Conservation (phyloP, 805 yeast genomes). For the Zygosaccharomyces siamensis region DNA sequence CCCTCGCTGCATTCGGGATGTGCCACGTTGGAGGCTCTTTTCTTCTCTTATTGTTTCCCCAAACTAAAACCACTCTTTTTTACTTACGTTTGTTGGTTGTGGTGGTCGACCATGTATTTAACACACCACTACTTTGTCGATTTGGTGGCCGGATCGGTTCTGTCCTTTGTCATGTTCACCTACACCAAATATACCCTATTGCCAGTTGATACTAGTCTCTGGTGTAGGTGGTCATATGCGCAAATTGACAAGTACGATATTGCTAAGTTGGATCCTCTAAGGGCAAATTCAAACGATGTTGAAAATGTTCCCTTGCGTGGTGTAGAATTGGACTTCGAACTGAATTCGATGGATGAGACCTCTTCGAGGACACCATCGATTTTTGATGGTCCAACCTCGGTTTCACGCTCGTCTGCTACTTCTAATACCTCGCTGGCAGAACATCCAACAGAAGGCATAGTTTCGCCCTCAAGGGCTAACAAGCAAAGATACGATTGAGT, state of each 20-base stretch:
- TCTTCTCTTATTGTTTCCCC: slow-evolving; percentile 81
- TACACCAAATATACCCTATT: slow-evolving; percentile 62
- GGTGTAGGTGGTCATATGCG: slow-evolving; percentile 68
- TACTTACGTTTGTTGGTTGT: slow-evolving; percentile 82
- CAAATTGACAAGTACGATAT: slow-evolving; percentile 36
- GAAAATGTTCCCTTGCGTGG: slow-evolving; percentile 32
- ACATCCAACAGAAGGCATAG: slow-evolving; percentile 11
- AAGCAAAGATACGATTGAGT: slow-evolving; percentile 23
- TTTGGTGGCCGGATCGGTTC: slow-evolving; percentile 86
- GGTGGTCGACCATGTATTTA: slow-evolving; percentile 98
- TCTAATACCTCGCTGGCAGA: slow-evolving; percentile 35
- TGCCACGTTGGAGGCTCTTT: slow-evolving; percentile 89
- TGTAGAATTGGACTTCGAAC: slow-evolving; percentile 23
- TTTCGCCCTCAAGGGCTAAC: slow-evolving; percentile 19
- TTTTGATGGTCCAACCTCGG: slow-evolving; percentile 32
- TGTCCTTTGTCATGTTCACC: slow-evolving; percentile 65
- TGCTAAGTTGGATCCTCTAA: slow-evolving; percentile 36
- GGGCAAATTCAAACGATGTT: slow-evolving; percentile 27
- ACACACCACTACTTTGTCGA: slow-evolving; percentile 96
- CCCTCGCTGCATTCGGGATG: slow-evolving; percentile 90
- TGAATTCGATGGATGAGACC: slow-evolving; percentile 23
- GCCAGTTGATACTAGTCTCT: slow-evolving; percentile 54
- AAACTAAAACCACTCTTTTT: slow-evolving; percentile 57
- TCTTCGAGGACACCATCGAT: slow-evolving; percentile 28
- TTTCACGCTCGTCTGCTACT: slow-evolving; percentile 34